These are phyloP conservation scores for Stephanodiscus minutulus DNA, from an alignment of 108 stramenopile genomes.

Conservation along the genomic window DNA sequence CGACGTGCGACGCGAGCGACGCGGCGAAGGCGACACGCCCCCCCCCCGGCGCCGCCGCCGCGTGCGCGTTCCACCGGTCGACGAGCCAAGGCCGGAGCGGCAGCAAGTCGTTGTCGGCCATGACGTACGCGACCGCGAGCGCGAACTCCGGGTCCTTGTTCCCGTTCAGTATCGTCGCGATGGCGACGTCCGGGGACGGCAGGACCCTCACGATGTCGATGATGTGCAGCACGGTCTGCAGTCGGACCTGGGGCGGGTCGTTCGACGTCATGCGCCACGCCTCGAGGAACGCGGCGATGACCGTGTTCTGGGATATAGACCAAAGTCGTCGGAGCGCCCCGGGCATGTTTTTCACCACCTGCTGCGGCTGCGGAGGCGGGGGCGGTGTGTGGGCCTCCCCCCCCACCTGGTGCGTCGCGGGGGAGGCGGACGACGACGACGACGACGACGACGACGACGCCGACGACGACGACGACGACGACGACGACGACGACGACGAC, in stretches of 20 bases:
- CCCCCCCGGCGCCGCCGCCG: conserved; percentile 23
- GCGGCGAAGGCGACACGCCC: conserved; percentile 44
- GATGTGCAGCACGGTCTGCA: conserved; percentile 78
- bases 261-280: conserved; percentile 80
- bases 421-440: too few species aligned
- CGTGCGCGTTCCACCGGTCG: conserved; percentile 61
- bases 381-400: too few species aligned
- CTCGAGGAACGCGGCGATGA: conserved; percentile 86
- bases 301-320: conserved; percentile 83
- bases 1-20: conserved; percentile 67
- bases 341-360: conserved; percentile 73
- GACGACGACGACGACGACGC: too few species aligned
- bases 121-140: conserved; percentile 79
- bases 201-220: conserved; percentile 75
- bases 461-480: too few species aligned
- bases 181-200: conserved; percentile 70
- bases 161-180: conserved; percentile 67
- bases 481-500: too few species aligned
- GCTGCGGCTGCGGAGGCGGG: conserved; percentile 30
- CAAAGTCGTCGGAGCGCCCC: conserved; percentile 86
- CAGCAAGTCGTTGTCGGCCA: conserved; percentile 84
- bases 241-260: conserved; percentile 58
- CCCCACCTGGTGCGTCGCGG: too few species aligned
- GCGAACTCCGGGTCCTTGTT: conserved; percentile 85
- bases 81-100: conserved; percentile 75